These are phyloP conservation scores for Tolypocladium guangdongense DNA, from an alignment of 2,329 filamentous ascomycete species.

Conservation along the genomic window DNA sequence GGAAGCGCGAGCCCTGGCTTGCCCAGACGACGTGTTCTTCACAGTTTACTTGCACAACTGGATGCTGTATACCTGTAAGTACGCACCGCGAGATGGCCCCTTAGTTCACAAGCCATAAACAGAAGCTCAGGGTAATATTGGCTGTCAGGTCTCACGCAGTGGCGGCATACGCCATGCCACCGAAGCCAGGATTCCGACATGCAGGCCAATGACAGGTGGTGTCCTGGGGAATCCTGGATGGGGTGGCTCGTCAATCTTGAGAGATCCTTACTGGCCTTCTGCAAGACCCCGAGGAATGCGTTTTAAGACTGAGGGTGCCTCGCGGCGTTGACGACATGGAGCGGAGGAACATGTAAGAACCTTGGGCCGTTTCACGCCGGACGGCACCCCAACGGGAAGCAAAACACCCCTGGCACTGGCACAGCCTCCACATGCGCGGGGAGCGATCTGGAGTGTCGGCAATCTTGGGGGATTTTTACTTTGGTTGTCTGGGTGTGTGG, in stretches of 20 bases:
- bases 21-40: not conserved
- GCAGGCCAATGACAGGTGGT: not conserved
- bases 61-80: not conserved
- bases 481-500: not conserved
- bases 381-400: not conserved
- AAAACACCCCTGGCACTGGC: not conserved
- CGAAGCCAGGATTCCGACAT: not conserved
- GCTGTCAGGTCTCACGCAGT: not conserved
- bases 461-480: not conserved
- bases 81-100: not conserved
- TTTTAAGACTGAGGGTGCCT: not conserved
- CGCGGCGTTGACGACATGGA: not conserved
- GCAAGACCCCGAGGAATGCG: not conserved
- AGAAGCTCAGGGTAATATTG: not conserved
- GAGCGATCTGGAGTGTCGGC: slow-evolving; percentile 1
- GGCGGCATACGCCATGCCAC: not conserved
- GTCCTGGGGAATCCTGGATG: not conserved
- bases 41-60: not conserved
- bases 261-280: not conserved
- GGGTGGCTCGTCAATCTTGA: not conserved
- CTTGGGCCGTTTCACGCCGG: not conserved
- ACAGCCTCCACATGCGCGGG: not conserved
- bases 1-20: not conserved
- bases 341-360: not conserved
- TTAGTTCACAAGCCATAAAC: not conserved